phyloP scores from a whole-genome alignment of 2,329 filamentous ascomycete genomes.

The Fusarium buxicola region DNA sequence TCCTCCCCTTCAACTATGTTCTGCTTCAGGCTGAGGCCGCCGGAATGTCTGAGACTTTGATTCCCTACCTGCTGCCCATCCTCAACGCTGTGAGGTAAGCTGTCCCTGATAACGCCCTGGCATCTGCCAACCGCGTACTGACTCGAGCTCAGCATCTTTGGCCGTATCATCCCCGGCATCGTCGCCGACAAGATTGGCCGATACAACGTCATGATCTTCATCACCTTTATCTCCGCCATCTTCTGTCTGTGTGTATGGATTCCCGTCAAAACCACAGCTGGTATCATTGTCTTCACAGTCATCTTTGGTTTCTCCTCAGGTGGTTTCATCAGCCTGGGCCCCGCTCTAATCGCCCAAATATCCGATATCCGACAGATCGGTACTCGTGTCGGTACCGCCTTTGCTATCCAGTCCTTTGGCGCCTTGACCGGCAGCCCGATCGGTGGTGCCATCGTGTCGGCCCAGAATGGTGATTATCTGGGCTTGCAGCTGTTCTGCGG shows the following conservation, averaged over 20 bases:
- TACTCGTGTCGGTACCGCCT: slow-evolving; percentile 72
- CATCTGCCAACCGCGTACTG: slow-evolving; percentile 3
- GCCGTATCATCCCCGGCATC: slow-evolving; percentile 64
- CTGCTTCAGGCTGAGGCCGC: slow-evolving; percentile 59
- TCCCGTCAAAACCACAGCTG: slow-evolving; percentile 61
- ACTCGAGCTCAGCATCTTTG: slow-evolving; percentile 55
- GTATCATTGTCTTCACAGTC: slow-evolving; percentile 72
- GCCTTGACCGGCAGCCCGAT: slow-evolving; percentile 76
- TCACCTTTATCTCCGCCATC: slow-evolving; percentile 61
- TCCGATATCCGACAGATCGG: slow-evolving; percentile 77
- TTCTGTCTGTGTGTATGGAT: slow-evolving; percentile 62
- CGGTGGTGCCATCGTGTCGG: slow-evolving; percentile 68
- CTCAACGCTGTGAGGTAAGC: slow-evolving; percentile 65
- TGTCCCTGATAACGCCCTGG: not conserved
- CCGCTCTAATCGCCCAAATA: slow-evolving; percentile 76
- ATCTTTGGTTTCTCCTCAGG: slow-evolving; percentile 78
- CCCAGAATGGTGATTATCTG: slow-evolving; percentile 64
- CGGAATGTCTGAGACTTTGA: slow-evolving; percentile 55
- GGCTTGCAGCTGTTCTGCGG: slow-evolving; percentile 76
- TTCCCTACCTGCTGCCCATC: slow-evolving; percentile 65
- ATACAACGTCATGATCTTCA: slow-evolving; percentile 63
- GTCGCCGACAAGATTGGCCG: slow-evolving; percentile 59
- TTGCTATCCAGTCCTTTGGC: slow-evolving; percentile 71
- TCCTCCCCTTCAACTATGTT: slow-evolving; percentile 66
- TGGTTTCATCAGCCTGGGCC: slow-evolving; percentile 71